Evolutionary conservation across 331 rosid species (phyloP), one percentile per base, ranked within the genome.

Genomic region (Malus hybrid): DNA sequence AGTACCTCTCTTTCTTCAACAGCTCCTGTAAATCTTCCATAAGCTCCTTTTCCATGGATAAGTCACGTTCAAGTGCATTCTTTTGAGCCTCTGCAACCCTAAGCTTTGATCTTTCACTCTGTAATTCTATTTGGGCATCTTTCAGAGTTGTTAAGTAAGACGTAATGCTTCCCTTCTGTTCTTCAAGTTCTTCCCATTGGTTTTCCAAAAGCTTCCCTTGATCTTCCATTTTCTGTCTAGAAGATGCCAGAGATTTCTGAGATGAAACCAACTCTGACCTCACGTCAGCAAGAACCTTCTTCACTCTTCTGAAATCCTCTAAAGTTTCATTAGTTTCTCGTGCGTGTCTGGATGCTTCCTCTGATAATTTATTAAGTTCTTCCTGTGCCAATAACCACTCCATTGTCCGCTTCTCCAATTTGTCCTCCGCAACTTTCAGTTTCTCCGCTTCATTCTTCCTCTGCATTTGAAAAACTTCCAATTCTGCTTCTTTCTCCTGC

Each of bases 231-330:
- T 86, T 90, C 78, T 81, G 66, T 77, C 93, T 80, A 59, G 97
- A 90, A 71, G 86, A 84, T 12, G 86, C 77, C 61, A 95, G 80
- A 32, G 96, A 84, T 68, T 90, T 91, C 86, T 90, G 99, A 75
- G 99, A 95, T 34, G 90, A 90, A 83, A 92, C 93, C 85, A 92
- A 80, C 71, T 89, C 99, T 27, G 86, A 88, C 83, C 93, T 93
- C 71, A 87, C 92, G 34, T 82, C 92, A 57, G 55, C 29, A 24
- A 95, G 96, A 82, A 95, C 91, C 73, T 79, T 84, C 87, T 92
- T 92, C 83, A 89, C 90, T 80, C 90, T 86, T 78, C 75, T 76
- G 75, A 89, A 95, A 81, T 92, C 90, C 48, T 76, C 86, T 73
- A 86, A 44, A 14, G 91, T 84, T 74, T 86, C 89, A 59, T 73